Conservation (phyloP, 148 eudicot genomes). For the Cornus florida region DNA sequence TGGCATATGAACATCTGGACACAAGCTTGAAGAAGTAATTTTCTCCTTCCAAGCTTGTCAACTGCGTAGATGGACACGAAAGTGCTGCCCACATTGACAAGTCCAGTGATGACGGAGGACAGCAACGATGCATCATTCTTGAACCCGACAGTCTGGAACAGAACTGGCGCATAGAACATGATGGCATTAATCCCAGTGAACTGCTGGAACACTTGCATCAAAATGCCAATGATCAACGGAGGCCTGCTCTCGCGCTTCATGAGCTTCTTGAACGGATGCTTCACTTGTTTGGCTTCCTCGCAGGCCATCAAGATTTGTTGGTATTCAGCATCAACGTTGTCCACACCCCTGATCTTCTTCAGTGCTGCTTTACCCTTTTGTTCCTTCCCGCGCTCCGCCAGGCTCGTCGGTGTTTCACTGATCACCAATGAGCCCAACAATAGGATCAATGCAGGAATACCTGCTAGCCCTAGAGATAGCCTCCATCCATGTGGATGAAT, state of each 20-base stretch:
- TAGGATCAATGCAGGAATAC: constrained; percentile 40
- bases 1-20: constrained; percentile 55
- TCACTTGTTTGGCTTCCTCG: constrained; percentile 29
- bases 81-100: constrained; percentile 46
- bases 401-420: constrained; percentile 51
- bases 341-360: constrained; percentile 43
- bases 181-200: constrained; percentile 66
- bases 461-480: constrained; percentile 49
- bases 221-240: constrained; percentile 27
- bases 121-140: constrained; percentile 42
- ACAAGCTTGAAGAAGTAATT: constrained; percentile 54
- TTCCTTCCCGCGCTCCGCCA: constrained; percentile 36
- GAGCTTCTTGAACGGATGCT: constrained; percentile 44
- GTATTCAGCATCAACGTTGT: constrained; percentile 39
- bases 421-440: constrained; percentile 47
- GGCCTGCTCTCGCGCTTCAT: constrained; percentile 37
- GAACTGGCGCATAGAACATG: constrained; percentile 62
- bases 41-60: constrained; percentile 52
- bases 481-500: constrained; percentile 69
- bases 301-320: constrained; percentile 36
- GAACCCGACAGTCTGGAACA: constrained; percentile 61
- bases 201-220: constrained; percentile 59
- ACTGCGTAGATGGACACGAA: constrained; percentile 49
- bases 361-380: constrained; percentile 29
- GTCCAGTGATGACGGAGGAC: constrained; percentile 50